Conservation (phyloP, 192 early-diverging fungal species). For the Coemansia sp. region DNA sequence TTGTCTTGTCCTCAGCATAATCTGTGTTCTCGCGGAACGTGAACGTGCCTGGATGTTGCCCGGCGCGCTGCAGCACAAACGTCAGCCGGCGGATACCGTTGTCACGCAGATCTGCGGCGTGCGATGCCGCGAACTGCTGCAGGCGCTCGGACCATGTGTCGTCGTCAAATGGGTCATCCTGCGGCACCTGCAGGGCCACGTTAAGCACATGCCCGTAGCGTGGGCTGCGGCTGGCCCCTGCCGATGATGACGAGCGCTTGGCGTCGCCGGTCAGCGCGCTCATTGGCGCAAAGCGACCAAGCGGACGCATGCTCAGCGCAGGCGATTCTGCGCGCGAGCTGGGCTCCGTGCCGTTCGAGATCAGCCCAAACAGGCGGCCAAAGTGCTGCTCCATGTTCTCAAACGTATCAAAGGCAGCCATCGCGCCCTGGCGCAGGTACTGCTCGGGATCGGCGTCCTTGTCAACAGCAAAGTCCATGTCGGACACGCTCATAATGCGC, state of each 20-base stretch:
- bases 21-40: conserved; percentile 89
- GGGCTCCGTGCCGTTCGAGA: conserved; percentile 50
- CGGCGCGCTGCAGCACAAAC: conserved; percentile 80
- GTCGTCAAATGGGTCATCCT: conserved; percentile 61
- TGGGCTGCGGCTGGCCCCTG: conserved; percentile 8
- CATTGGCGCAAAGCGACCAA: conserved; percentile 38
- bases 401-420: conserved; percentile 71
- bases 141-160: conserved; percentile 70
- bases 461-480: conserved; percentile 75
- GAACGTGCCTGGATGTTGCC: conserved; percentile 88
- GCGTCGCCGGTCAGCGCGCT: conserved; percentile 35
- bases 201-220: conserved; percentile 81
- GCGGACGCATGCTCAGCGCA: conserved; percentile 33
- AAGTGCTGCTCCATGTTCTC: conserved; percentile 70
- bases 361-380: conserved; percentile 58
- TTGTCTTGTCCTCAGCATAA: conserved; percentile 88
- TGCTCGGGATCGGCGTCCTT: conserved; percentile 63
- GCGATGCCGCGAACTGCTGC: conserved; percentile 58
- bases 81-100: conserved; percentile 85
- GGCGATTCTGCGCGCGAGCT: conserved; percentile 49
- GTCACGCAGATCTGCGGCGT: conserved; percentile 65
- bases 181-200: conserved; percentile 70
- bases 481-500: conserved; percentile 76
- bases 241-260: conserved; percentile 21
- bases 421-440: conserved; percentile 80